These are phyloP conservation scores for Salix arbutifolia DNA, from an alignment of 345 rosid species.

Conservation along the genomic window DNA sequence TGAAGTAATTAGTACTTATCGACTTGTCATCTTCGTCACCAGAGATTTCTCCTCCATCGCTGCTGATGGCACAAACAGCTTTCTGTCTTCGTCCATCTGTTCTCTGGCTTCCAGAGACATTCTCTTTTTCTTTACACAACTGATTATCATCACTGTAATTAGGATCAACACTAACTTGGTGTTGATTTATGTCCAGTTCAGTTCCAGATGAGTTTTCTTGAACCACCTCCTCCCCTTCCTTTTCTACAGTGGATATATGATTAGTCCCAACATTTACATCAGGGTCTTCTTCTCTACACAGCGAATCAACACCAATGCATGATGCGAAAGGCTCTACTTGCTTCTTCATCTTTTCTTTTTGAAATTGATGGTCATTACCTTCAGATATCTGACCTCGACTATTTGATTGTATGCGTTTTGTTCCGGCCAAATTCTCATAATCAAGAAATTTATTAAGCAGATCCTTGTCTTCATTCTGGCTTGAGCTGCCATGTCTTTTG, in stretches of 20 bases:
- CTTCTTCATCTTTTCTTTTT: slow-evolving; percentile 8
- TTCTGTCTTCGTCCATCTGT: slow-evolving; percentile 11
- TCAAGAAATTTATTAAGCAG: slow-evolving; percentile 7
- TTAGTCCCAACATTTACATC: neutral
- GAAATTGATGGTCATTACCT: slow-evolving; percentile 8
- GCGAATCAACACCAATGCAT: neutral
- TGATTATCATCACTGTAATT: slow-evolving; percentile 7
- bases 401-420: slow-evolving; percentile 6
- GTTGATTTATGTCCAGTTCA: slow-evolving; percentile 21
- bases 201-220: neutral
- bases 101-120: slow-evolving; percentile 4
- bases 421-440: slow-evolving; percentile 11
- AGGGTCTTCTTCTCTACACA: slow-evolving; percentile 21
- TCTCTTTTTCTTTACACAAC: slow-evolving; percentile 1
- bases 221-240: slow-evolving; percentile 14
- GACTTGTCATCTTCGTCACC: slow-evolving; percentile 22
- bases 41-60: neutral
- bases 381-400: slow-evolving; percentile 3
- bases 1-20: slow-evolving; percentile 7
- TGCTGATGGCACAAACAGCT: slow-evolving; percentile 16
- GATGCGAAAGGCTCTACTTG: slow-evolving; percentile 14
- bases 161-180: slow-evolving; percentile 3
- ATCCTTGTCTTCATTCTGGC: slow-evolving; percentile 14
- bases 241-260: slow-evolving; percentile 13
- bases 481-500: slow-evolving; percentile 11